Base-by-base conservation (phyloP, 1,139 yeast species). In the Suhomyces atakaporum region DNA sequence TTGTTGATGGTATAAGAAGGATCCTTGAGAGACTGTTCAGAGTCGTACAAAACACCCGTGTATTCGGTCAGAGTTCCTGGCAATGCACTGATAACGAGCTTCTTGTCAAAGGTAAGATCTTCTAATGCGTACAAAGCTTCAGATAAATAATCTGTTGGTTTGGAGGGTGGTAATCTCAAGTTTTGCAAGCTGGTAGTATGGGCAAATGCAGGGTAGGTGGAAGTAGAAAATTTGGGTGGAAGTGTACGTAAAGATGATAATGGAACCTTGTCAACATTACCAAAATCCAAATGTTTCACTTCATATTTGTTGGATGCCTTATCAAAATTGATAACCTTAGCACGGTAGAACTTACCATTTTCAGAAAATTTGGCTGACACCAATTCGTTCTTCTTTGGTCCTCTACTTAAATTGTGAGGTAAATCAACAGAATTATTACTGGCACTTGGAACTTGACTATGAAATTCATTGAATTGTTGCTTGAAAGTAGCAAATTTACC, bases 271-370 rank as follows among this genome's bases (percentile, higher is more conserved):
- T 79, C 84, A 29, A 67, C 53, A 36, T 77, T 77, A 32, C 92
- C 92, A 46, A 77, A 79, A 56, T 84, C 94, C 40, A 83, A 58
- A 45, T 81, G 82, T 49, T 73, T 72, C 15, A 84, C 81, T 33
- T 74, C 73, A 47, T 63, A 78, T 42, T 63, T 63, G 39, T 62
- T 62, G 20, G 72, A 53, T 7, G 71, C 49, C 45, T 73, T 73
- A 47, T 83, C 86, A 43, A 68, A 67, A 11, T 67, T 60, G 11
- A 73, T 40, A 29, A 84, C 77, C 44, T 63, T 70, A 12, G 82
- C 90, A 54, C 90, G 77, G 60, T 77, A 79, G 55, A 58, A 82
- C 50, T 74, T 76, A 24, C 76, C 74, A 48, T 76, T 75, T 30
- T 73, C 78, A 7, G 73, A 63, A 42, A 71, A 72, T 46, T 71